Evolutionary conservation across 2,329 filamentous ascomycete genomes (phyloP), one percentile per base, ranked within the genome.

Genomic region (Fusarium sacchari): DNA sequence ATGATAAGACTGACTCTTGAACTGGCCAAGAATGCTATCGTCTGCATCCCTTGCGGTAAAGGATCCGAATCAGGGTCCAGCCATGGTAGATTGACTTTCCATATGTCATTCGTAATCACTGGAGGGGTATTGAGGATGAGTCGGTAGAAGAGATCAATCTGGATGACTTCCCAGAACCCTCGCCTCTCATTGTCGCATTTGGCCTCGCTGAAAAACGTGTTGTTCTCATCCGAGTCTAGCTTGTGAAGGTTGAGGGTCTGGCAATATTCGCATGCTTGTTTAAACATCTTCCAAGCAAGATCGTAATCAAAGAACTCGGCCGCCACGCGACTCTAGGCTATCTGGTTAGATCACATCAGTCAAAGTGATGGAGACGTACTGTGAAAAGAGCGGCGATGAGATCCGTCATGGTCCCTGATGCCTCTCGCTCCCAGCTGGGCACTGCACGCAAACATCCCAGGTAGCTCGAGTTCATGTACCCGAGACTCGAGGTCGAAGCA

Each of bases 41-140:
- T 73, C 13, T 76, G 67, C 39, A 80, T 75, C 4, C 74, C 77
- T 12, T 79, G 67, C 1, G 75, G 74, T 3, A 44, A 47, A 49
- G 60, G 65, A 1, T 65, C 67, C 1, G 78, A 77, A 34, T 72
- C 64, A 7, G 66, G 60, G 17, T 80, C 74, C 2, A 81, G 61
- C 80, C 79, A 81, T 2, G 80, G 80, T 11, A 81, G 42, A 40
- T 81, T 81, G 53, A 81, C 79, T 34, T 76, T 77, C 80, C 80
- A 81, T 1, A 72, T 64, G 36, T 77, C 76, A 43, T 75, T 71
- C 1, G 78, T 77, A 7, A 81, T 73, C 3, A 68, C 70, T 0
- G 79, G 78, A 14, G 80, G 79, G 6, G 76, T 80, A 32, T 81
- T 78, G 56, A 79, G 73, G 1, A 81, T 60, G 1, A 81, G 76